Evolutionary conservation across 2,329 filamentous ascomycete genomes (phyloP), one percentile per base, ranked within the genome.

Genomic region (Curvularia lunata): DNA sequence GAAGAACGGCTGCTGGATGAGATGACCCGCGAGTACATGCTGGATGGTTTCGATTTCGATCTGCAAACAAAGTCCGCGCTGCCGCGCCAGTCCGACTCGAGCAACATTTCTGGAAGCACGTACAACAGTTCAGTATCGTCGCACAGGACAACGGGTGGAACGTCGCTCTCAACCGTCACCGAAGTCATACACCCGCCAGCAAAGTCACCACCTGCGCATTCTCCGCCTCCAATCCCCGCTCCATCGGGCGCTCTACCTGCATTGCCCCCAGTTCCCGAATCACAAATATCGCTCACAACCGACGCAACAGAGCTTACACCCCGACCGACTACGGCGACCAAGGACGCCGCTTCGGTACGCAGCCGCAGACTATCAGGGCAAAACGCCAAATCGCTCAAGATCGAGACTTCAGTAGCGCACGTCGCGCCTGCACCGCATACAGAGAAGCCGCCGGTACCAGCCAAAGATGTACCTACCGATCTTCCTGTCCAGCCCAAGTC

Each of bases 11-110:
- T 83, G 52, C 77, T 97, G 48, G 94, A 97, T 61, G 92, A 97
- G 74, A 92, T 98, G 84, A 92, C 91, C 0, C 87, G 86, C 63
- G 91, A 90, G 52, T 94, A 92, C 75, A 85, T 88, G 53, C 87
- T 95, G 70, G 91, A 94, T 54, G 90, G 93, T 55, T 96, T 96
- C 70, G 85, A 91, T 56, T 90, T 93, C 71, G 88, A 87, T 52
- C 78, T 88, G 32, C 84, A 87, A 66, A 84, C 84, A 5, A 91
- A 89, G 66, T 88, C 86, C 16, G 83, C 87, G 25, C 76, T 91
- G 21, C 89, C 91, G 32, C 86, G 91, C 57, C 89, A 94, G 70
- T 95, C 92, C 3, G 90, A 91, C 72, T 94, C 91, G 1, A 96
- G 90, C 78, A 87, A 86, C 13, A 84, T 89, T 64, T 92, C 91